Evolutionary conservation across 805 yeast genomes (phyloP).

Genomic region (Lipomyces orientalis): DNA sequence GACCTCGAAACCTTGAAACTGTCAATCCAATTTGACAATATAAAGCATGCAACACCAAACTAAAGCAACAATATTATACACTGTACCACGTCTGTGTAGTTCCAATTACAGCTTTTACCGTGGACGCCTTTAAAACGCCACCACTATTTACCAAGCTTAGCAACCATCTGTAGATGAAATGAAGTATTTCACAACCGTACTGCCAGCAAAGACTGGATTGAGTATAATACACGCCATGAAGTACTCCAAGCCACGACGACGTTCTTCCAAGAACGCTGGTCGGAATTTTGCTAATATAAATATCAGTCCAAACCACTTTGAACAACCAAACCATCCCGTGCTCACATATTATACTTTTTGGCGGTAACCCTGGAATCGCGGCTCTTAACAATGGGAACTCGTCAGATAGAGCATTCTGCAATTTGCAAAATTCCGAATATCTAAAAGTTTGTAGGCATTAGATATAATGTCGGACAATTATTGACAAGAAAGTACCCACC

Average conservation of each 20-base stretch:
- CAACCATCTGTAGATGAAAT: constrained; percentile 19
- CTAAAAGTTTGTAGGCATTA: constrained; percentile 44
- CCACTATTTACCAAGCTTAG: not conserved
- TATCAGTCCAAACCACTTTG: constrained; percentile 33
- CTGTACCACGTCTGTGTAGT: not conserved
- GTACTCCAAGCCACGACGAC: constrained; percentile 54
- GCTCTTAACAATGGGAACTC: constrained; percentile 48
- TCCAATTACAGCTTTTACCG: not conserved
- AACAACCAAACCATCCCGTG: constrained; percentile 1
- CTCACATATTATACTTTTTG: constrained; percentile 47
- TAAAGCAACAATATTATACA: not conserved
- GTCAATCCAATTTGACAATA: not conserved
- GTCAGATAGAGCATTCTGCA: constrained; percentile 50
- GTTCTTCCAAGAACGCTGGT: constrained; percentile 47
- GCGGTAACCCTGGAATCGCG: constrained; percentile 56
- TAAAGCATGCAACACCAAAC: not conserved
- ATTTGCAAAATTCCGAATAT: constrained; percentile 64
- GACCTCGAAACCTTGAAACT: not conserved
- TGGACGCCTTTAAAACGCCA: not conserved
- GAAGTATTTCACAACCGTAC: constrained; percentile 46
- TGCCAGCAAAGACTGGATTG: constrained; percentile 49
- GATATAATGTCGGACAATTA: not conserved
- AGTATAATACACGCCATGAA: constrained; percentile 53
- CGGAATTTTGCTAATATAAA: constrained; percentile 41
- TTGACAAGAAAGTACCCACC: constrained; percentile 10